Base-by-base conservation (phyloP, 1,139 yeast species). In the Suhomyces bolitotheri region DNA sequence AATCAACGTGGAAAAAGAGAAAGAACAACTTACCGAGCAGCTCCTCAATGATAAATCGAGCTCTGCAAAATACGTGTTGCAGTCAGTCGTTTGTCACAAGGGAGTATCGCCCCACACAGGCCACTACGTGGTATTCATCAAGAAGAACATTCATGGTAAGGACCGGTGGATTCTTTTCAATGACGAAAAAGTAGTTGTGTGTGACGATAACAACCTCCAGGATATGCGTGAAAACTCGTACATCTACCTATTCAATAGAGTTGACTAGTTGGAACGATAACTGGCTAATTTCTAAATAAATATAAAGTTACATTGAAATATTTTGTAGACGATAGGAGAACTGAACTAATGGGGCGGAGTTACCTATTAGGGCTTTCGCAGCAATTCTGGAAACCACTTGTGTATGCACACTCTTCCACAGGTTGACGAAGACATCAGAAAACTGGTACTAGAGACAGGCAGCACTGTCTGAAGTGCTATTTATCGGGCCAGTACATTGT, bases 71-170 rank as follows among this genome's bases (percentile, higher is more conserved):
- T 92, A 85, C 54, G 50, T 54, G 11, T 62, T 92, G 29, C 73
- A 77, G 36, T 86, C 88, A 0, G 86, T 88, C 7, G 74, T 92
- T 15, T 90, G 97, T 54, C 99, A 92, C 59, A 92, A 92, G 58
- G 99, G 99, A 8, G 73, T 83, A 1, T 87, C 96, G 13, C 87
- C 92, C 1, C 97, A 92, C 44, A 88, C 97, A 0, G 98, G 98
- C 0, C 99, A 92, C 58, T 92, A 92, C 56, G 97, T 94, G 25
- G 90, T 84, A 1, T 92, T 85, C 51, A 70, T 89, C 29, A 76
- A 76, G 45, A 48, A 54, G 21, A 38, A 56, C 0, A 60, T 70
- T 1, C 69, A 69, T 4, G 68, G 64, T 1, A 60, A 60, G 29
- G 62, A 51, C n/a, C 65, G 68, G 39, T 90, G 97, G 97, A 82